phyloP scores from a whole-genome alignment of 106 monocot genomes.

The Xerophyta viscosa region DNA sequence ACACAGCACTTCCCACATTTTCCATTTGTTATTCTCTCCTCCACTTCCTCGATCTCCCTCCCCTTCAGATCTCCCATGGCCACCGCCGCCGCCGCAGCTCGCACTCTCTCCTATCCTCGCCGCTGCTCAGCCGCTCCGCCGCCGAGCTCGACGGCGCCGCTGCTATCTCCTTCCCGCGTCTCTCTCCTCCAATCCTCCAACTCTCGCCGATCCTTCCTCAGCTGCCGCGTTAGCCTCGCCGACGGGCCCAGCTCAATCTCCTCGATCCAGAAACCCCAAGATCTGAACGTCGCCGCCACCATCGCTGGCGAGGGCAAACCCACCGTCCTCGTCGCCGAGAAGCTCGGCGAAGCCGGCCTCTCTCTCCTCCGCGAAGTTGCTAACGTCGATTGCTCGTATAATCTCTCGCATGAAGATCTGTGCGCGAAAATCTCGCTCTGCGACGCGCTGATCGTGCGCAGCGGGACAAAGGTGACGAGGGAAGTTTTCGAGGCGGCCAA shows the following conservation, averaged over 20 bases:
- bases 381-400: conserved; percentile 77
- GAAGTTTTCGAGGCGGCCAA: conserved; percentile 88
- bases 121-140: no score
- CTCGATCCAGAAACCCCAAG: not conserved
- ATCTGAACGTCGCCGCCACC: conserved; percentile 5
- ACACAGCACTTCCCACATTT: no score
- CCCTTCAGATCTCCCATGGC: no score
- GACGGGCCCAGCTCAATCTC: not conserved
- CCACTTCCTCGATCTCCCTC: no score
- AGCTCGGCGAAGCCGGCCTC: conserved; percentile 68
- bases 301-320: conserved; percentile 25
- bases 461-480: conserved; percentile 79
- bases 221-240: not conserved
- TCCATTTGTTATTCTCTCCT: no score
- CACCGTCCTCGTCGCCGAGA: conserved; percentile 80
- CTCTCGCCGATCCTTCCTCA: conserved; percentile 1
- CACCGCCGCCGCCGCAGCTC: no score
- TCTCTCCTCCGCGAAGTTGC: conserved; percentile 52
- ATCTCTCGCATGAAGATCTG: conserved; percentile 65
- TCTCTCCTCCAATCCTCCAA: no score
- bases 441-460: conserved; percentile 86
- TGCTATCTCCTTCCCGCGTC: no score
- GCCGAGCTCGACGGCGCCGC: no score
- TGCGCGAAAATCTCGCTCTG: conserved; percentile 59
- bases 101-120: no score